Evolutionary conservation across 352 stramenopile genomes (phyloP), one percentile per base, ranked within the genome.

Genomic region (Salisapilia sapeloensis): DNA sequence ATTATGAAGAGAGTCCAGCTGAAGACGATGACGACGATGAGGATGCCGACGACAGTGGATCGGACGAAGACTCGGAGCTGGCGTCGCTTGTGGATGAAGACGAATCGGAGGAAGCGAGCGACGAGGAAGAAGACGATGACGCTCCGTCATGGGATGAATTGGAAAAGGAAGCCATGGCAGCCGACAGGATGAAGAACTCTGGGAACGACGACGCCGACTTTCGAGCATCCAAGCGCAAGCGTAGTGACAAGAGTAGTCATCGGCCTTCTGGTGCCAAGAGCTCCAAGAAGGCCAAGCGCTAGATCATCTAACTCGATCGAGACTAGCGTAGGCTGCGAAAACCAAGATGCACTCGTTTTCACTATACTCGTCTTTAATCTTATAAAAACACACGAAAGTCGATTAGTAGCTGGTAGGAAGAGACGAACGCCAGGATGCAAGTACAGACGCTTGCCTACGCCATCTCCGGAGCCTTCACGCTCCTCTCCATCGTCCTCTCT

Each of bases 391-490:
- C n/a, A n/a, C n/a, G n/a, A n/a, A n/a, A n/a, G n/a, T n/a, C n/a
- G n/a, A n/a, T n/a, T n/a, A n/a, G n/a, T n/a, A n/a, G n/a, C n/a
- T n/a, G n/a, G n/a, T n/a, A n/a, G n/a, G n/a, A n/a, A n/a, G n/a
- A n/a, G n/a, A n/a, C n/a, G n/a, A n/a, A n/a, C n/a, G n/a, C n/a
- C n/a, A n/a, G n/a, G 14, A 91, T 91, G 75, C 71, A 86, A 47
- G 60, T 85, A 35, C 60, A 91, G 65, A 91, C 75, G 54, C 43
- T 91, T 15, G 75, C 67, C 38, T 91, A 84, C 50, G 75, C 75
- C 34, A 79, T 91, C 50, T 87, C 71, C 6, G 75, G 71, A 44
- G 65, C 71, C 32, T 91, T 91, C 58, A 91, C 76, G 53, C 56
- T 91, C 33, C 56, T 89, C 24, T 33, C 76, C 22, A 84, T 89